These are phyloP conservation scores for Sporobolomyces pararoseus DNA, from an alignment of 768 basidiomycete genomes.

Conservation along the genomic window DNA sequence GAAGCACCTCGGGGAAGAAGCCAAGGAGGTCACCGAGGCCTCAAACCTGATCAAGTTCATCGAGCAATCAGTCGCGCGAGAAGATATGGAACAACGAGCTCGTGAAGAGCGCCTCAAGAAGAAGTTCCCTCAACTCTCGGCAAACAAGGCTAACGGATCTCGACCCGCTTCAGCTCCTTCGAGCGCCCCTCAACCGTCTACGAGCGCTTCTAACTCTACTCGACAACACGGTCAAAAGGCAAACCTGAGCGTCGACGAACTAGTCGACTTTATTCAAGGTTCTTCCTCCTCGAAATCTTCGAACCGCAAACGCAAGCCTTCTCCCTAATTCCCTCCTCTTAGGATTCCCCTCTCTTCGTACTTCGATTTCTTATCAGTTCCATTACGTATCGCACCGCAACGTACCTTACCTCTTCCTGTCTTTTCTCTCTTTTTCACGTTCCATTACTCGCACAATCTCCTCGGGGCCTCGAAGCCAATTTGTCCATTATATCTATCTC, in stretches of 20 bases:
- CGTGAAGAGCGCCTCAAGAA: slow-evolving; percentile 42
- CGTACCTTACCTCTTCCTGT: background rate
- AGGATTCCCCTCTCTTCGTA: background rate
- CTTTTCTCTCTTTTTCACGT: background rate
- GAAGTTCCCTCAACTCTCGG: slow-evolving; percentile 12
- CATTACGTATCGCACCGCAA: too few species aligned
- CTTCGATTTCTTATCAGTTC: too few species aligned
- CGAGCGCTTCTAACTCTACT: slow-evolving; percentile 25
- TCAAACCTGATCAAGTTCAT: slow-evolving; percentile 48
- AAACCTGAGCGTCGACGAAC: slow-evolving; percentile 50
- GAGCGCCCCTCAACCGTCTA: background rate
- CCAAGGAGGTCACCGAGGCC: slow-evolving; percentile 50
- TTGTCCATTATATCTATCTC: background rate
- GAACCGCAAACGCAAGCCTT: slow-evolving; percentile 26
- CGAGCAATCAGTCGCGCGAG: slow-evolving; percentile 47
- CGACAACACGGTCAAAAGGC: slow-evolving; percentile 44
- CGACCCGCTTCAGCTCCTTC: slow-evolving; percentile 10
- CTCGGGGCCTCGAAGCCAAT: slow-evolving; percentile 5
- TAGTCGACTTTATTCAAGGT: slow-evolving; percentile 52
- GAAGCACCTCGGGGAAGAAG: slow-evolving; percentile 48
- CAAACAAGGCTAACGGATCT: slow-evolving; percentile 3
- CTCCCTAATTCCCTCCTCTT: background rate
- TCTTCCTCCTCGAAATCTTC: slow-evolving; percentile 18
- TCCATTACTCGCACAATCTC: background rate
- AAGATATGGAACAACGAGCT: slow-evolving; percentile 46